Evolutionary conservation across 2,329 filamentous ascomycete species (phyloP), one percentile per base, ranked within the genome.

Genomic region (Cucurbitaria berberidis): DNA sequence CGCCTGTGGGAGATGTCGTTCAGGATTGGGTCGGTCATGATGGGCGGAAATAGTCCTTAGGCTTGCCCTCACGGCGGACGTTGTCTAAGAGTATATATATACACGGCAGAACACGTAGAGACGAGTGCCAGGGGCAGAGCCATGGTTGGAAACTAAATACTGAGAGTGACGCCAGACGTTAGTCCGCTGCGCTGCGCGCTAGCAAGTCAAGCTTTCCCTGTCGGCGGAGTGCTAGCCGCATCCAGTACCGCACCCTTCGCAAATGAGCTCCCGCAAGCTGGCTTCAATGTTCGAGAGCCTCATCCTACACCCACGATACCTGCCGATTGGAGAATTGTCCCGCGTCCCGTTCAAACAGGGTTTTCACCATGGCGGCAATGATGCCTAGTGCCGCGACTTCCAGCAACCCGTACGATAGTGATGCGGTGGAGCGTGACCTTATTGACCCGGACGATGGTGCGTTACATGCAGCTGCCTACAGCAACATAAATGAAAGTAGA

Each of bases 1-100:
- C 95, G 89, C 68, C 95, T 84, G 74, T 99, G 95, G 36, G 95
- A 99, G 58, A 74, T 98, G 75, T 99, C 93, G 81, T 98, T 88
- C 45, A 99, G 86, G 48, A 82, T 77, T 16, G 76, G 75, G 56
- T 81, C 78, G 18, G 77, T 71, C 79, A 82, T 81, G 59, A 45
- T 58, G 60, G 32, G 51, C 21, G 30, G 27, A 24, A 42, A 46
- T 59, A 30, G 47, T 49, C 22, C 49, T 55, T 16, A 3, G 15
- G 49, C 34, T 9, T 39, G 47, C 42, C 45, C 42, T 57, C 48
- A 19, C 53, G 51, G 34, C 30, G 51, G 53, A 43, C 41, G 52
- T 45, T 16, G 48, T 43, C 40, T 34, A 43, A 34, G 8, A 22
- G 40, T 55, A 61, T 62, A 58, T 63, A 63, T 51, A 49, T 21